These are phyloP conservation scores for Penicillium pulvis DNA, from an alignment of 495 filamentous ascomycete species.

Conservation along the genomic window DNA sequence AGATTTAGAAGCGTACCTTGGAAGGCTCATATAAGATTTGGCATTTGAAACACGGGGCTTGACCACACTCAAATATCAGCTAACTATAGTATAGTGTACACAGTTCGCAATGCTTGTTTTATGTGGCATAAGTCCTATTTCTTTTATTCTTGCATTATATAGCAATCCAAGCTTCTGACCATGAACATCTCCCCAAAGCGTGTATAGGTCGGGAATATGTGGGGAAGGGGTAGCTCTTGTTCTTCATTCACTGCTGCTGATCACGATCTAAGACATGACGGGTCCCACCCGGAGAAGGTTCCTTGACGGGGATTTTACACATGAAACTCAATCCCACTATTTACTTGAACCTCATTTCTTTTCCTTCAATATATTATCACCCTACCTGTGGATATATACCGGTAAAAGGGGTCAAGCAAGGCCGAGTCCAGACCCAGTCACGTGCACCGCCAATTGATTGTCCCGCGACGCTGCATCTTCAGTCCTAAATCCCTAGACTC, in stretches of 20 bases:
- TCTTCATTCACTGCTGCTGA: slow-evolving; percentile 11
- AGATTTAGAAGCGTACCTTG: too few species aligned
- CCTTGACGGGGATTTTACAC: not conserved
- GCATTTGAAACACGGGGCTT: too few species aligned
- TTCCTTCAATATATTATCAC: not conserved
- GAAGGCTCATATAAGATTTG: too few species aligned
- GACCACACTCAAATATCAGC: too few species aligned
- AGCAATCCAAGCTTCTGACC: too few species aligned
- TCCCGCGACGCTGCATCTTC: slow-evolving; percentile 18
- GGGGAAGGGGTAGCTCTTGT: slow-evolving; percentile 11
- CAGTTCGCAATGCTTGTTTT: too few species aligned
- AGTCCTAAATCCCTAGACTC: slow-evolving; percentile 1
- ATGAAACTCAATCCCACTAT: not conserved
- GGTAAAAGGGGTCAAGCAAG: slow-evolving; percentile 2
- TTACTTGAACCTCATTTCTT: not conserved
- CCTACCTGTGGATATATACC: not conserved
- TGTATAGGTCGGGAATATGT: not conserved
- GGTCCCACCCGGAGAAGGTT: slow-evolving; percentile 7
- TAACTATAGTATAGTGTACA: too few species aligned
- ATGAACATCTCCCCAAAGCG: too few species aligned
- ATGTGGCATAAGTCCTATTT: too few species aligned
- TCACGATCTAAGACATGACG: slow-evolving; percentile 19
- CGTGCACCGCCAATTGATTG: slow-evolving; percentile 20
- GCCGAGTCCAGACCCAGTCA: slow-evolving; percentile 31
- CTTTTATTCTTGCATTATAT: too few species aligned